phyloP scores from a whole-genome alignment of 805 yeast genomes.

The Schwanniomyces vanrijiae region DNA sequence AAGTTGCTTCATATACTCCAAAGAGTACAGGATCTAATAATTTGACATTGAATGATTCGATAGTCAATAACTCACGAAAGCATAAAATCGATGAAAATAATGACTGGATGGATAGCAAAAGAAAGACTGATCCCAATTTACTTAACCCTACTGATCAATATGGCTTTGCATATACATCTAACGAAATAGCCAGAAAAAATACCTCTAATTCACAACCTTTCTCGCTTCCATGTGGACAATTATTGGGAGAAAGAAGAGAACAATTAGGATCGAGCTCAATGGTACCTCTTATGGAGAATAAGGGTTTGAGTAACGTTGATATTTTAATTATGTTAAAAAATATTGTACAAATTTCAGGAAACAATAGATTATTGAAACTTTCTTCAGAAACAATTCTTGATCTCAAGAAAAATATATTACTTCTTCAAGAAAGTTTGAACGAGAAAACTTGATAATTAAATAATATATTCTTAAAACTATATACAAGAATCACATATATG shows the following conservation, averaged over 20 bases:
- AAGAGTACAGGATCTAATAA: not conserved
- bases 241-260: not conserved
- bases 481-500: not conserved
- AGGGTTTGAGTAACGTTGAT: constrained; percentile 8
- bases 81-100: not conserved
- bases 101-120: not conserved
- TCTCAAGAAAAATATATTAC: constrained; percentile 20
- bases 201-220: not conserved
- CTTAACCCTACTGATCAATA: not conserved
- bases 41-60: not conserved
- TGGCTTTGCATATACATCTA: not conserved
- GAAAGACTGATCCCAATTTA: not conserved
- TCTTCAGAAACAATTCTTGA: constrained; percentile 23
- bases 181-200: not conserved
- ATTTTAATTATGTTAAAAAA: constrained; percentile 13
- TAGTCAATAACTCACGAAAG: not conserved
- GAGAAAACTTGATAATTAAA: not conserved
- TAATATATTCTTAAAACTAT: not conserved
- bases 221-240: constrained; percentile 49
- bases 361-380: constrained; percentile 17
- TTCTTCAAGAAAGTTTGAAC: constrained; percentile 9
- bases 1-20: not conserved
- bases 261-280: not conserved
- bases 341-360: constrained; percentile 18
- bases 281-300: not conserved